phyloP scores from a whole-genome alignment of 805 yeast species.

The Yamadazyma phyllophila region DNA sequence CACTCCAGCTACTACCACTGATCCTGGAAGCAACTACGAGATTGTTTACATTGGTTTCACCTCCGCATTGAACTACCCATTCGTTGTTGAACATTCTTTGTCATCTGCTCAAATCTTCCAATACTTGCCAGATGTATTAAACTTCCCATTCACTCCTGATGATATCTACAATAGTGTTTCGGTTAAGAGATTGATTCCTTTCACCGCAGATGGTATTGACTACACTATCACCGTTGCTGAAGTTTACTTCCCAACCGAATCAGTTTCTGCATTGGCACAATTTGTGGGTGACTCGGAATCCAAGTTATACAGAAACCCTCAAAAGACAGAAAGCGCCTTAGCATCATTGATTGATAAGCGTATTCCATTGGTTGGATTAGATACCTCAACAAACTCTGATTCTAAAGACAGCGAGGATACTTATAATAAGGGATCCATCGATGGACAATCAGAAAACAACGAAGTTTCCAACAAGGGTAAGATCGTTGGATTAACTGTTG shows the following conservation, averaged over 20 bases:
- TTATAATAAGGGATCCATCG: slow-evolving; percentile 37
- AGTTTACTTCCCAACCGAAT: slow-evolving; percentile 68
- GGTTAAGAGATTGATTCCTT: slow-evolving; percentile 75
- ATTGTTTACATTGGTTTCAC: slow-evolving; percentile 77
- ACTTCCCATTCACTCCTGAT: slow-evolving; percentile 51
- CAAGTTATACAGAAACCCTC: slow-evolving; percentile 56
- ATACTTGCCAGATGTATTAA: slow-evolving; percentile 74
- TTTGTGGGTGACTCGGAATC: slow-evolving; percentile 54
- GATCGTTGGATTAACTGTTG: slow-evolving; percentile 77
- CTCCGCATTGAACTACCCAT: slow-evolving; percentile 76
- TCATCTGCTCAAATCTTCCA: slow-evolving; percentile 84
- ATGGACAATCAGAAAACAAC: slow-evolving; percentile 14
- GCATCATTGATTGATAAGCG: slow-evolving; percentile 71
- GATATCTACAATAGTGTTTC: slow-evolving; percentile 42
- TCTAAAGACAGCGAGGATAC: slow-evolving; percentile 9
- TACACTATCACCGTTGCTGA: slow-evolving; percentile 88
- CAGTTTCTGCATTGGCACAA: slow-evolving; percentile 48
- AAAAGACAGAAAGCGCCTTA: slow-evolving; percentile 52
- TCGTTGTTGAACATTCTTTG: slow-evolving; percentile 68
- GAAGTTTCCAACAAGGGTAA: slow-evolving; percentile 31
- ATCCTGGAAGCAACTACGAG: slow-evolving; percentile 45
- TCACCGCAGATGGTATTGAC: slow-evolving; percentile 46
- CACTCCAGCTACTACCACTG: slow-evolving; percentile 58
- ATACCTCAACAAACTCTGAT: slow-evolving; percentile 16
- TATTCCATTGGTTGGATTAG: slow-evolving; percentile 54